Evolutionary conservation across 2,329 filamentous ascomycete genomes (phyloP), one percentile per base, ranked within the genome.

Genomic region (Neofusicoccum parvum): DNA sequence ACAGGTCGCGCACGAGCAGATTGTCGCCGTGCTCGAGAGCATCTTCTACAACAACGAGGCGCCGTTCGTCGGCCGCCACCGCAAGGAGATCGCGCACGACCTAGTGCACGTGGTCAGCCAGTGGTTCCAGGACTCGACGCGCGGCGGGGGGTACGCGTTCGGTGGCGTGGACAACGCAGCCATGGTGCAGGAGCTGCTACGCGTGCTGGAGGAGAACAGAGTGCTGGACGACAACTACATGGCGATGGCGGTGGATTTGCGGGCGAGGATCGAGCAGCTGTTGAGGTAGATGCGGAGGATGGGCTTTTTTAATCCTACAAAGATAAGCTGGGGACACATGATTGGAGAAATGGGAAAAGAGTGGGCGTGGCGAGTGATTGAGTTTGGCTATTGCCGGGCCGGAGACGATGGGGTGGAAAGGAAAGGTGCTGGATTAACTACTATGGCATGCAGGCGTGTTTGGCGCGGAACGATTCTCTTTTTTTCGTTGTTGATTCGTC

Each of bases 21-120:
- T 91, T 10, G 83, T 90, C 70, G 80, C 83, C 1, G 84, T 88
- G 1, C 79, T 92, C 10, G 89, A 91, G 73, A 79, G 80, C 34
- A 85, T 91, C 76, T 91, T 88, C 79, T 90, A 90, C 75, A 85
- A 85, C 43, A 87, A 89, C 68, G 86, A 90, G 70, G 80, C 84
- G 5, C 89, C 89, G 0, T 92, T 91, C 75, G 78, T 83, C 41
- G 87, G 86, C 4, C 75, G 80, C 3, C 85, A 86, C 65, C 82
- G 86, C 51, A 82, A 82, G 48, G 78, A 84, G 65, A 80, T 91
- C 6, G 86, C 86, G 2, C 81, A 82, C 32, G 87, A 90, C 73
- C 83, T 90, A 48, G 76, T 90, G 0, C 88, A 89, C 70, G 76
- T 88, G 3, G 80, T 88, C 3, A 79, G 84, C 65, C 79, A 82